Evolutionary conservation across 2,329 filamentous ascomycete genomes (phyloP), one percentile per base, ranked within the genome.

Genomic region (Pseudogymnoascus sp.): DNA sequence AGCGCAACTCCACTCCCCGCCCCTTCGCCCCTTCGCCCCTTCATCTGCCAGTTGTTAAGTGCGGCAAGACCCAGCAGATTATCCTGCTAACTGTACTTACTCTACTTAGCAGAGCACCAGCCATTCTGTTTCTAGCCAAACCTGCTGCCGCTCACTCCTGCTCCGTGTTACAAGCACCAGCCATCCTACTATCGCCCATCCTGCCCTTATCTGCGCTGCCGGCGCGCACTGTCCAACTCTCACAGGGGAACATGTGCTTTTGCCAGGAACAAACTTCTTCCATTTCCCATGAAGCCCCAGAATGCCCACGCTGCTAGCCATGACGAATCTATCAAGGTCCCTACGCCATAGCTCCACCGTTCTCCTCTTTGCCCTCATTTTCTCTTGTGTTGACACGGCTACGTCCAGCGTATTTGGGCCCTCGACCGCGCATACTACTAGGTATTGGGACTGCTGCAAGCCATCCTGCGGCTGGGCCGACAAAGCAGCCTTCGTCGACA

Each of bases 381-480:
- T 54, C 47, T 54, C 28, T 9, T 33, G 28, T 35, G 47, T 20
- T 54, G 28, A 54, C 33, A 28, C 18, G 12, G 39, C 16, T 7
- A 30, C 22, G n/a, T 54, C 47, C 28, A 7, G 25, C 16, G 11
- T 33, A 20, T 35, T 18, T 35, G 47, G 47, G 16, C 47, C 47
- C 5, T 54, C 47, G 5, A 54, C 28, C 1, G 47, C 47, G 47
- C 7, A 16, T 12, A 73, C 74, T 30, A 75, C 74, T 6, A 68
- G 79, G 62, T 82, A 81, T 70, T 82, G 82, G 81, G 86, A 89
- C 71, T 89, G 86, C 76, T 89, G 86, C 76, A 89, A 90, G 77
- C 81, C 85, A 22, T 86, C 83, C 18, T 89, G 86, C 71, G 78
- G 78, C 3, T 84, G 85, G 85, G 70, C 76, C 12, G 78, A 73